Evolutionary conservation across 1,284 basidiomycete genomes (phyloP).

Genomic region (Pisolithus thermaeus): DNA sequence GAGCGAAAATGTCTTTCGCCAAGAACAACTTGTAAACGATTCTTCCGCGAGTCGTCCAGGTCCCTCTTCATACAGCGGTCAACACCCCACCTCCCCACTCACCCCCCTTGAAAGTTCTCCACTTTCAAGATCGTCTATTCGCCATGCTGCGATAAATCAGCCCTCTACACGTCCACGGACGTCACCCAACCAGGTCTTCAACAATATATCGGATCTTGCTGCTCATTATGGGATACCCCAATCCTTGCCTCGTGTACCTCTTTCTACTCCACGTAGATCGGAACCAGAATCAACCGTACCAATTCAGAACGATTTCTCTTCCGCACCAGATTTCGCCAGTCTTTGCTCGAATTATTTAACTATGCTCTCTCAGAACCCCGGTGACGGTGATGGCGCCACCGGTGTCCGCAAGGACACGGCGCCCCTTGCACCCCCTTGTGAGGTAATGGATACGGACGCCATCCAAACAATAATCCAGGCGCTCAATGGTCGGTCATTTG

Average conservation of each 20-base stretch:
- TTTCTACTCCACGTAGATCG: constrained; percentile 43
- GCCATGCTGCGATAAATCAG: constrained; percentile 43
- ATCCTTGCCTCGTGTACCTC: constrained; percentile 58
- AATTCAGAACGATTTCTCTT: constrained; percentile 14
- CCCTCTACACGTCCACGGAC: constrained; percentile 37
- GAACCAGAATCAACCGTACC: constrained; percentile 22
- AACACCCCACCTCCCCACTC: constrained; percentile 28
- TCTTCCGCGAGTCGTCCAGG: constrained; percentile 28
- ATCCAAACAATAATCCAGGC: constrained; percentile 40
- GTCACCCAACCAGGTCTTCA: constrained; percentile 39
- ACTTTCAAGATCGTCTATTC: constrained; percentile 36
- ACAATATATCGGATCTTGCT: constrained; percentile 50
- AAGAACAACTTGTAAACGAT: constrained; percentile 27
- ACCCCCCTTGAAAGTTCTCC: constrained; percentile 32
- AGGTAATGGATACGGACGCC: constrained; percentile 25
- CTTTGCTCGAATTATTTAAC: constrained; percentile 43
- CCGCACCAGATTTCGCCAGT: constrained; percentile 29
- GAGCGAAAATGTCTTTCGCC: constrained; percentile 32
- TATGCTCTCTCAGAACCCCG: constrained; percentile 40
- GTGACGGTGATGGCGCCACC: constrained; percentile 16
- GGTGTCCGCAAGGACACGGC: constrained; percentile 17
- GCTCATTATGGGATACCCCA: constrained; percentile 72
- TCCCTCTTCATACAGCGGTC: constrained; percentile 22
- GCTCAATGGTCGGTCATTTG: constrained; percentile 31
- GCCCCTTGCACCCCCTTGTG: constrained; percentile 6